phyloP scores from a whole-genome alignment of 768 basidiomycete species.

The Pleurotus pulmonarius region DNA sequence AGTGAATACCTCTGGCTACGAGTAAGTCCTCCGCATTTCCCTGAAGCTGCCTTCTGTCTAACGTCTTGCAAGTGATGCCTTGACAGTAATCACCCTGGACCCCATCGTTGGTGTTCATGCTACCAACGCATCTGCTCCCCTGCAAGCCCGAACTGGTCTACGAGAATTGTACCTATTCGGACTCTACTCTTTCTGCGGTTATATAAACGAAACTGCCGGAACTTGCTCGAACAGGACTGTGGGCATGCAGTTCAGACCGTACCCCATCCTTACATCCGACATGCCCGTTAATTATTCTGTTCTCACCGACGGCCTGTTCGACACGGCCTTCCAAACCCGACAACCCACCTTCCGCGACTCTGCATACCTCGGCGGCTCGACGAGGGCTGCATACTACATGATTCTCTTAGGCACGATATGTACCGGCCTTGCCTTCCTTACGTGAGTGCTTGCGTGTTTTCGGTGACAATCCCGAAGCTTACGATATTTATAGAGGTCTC shows the following conservation, averaged over 20 bases:
- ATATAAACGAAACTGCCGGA: slow-evolving; percentile 60
- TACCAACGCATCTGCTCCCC: slow-evolving; percentile 58
- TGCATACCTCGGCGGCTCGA: slow-evolving; percentile 55
- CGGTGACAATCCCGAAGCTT: background rate
- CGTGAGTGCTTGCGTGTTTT: slow-evolving; percentile 37
- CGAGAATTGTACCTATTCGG: slow-evolving; percentile 75
- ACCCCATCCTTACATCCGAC: slow-evolving; percentile 58
- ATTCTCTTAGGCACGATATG: slow-evolving; percentile 69
- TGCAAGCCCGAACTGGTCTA: slow-evolving; percentile 53
- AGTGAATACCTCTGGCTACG: slow-evolving; percentile 68
- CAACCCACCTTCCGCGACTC: slow-evolving; percentile 51
- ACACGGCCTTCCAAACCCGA: slow-evolving; percentile 21
- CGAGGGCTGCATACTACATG: slow-evolving; percentile 73
- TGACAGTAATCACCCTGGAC: slow-evolving; percentile 48
- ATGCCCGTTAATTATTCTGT: slow-evolving; percentile 62
- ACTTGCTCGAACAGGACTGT: slow-evolving; percentile 60
- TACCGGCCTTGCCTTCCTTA: slow-evolving; percentile 59
- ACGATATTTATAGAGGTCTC: slow-evolving; percentile 48
- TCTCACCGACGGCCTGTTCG: slow-evolving; percentile 51
- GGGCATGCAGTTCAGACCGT: slow-evolving; percentile 64
- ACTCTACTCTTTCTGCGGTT: slow-evolving; percentile 79
- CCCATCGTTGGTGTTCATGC: slow-evolving; percentile 65
- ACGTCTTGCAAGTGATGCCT: slow-evolving; percentile 38
- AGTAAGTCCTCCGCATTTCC: slow-evolving; percentile 37
- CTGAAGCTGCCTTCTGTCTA: slow-evolving; percentile 1